A percentile compares a stretch with the other conserved stretches of the same genome.
These are phyloP conservation scores for Saturnispora serradocipensis DNA, from an alignment of 805 yeast genomes.

Conservation along the genomic window DNA sequence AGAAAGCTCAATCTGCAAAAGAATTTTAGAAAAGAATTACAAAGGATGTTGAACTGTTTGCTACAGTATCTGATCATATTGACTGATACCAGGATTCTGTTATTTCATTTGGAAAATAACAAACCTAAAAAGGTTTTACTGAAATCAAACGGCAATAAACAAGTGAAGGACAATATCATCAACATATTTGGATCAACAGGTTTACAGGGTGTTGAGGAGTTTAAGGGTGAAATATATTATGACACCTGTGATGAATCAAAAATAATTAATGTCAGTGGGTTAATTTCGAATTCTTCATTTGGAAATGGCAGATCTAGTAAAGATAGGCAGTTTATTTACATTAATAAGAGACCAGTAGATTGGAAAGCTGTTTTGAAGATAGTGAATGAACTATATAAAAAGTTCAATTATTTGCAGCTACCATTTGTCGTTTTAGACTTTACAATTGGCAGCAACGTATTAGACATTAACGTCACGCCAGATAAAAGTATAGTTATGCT, in stretches of 20 bases:
- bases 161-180: constrained; percentile 48
- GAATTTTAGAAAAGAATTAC: constrained; percentile 61
- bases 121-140: constrained; percentile 43
- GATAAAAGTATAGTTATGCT: constrained; percentile 71
- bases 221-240: constrained; percentile 36
- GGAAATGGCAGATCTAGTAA: constrained; percentile 65
- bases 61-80: constrained; percentile 62
- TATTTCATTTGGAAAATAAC: constrained; percentile 43
- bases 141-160: constrained; percentile 44
- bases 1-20: constrained; percentile 64
- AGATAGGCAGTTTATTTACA: constrained; percentile 67
- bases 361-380: constrained; percentile 47
- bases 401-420: constrained; percentile 60
- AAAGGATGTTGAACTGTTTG: constrained; percentile 51
- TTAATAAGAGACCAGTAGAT: constrained; percentile 69
- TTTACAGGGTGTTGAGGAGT: constrained; percentile 43
- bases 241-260: constrained; percentile 25
- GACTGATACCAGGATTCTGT: constrained; percentile 48
- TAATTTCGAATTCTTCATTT: constrained; percentile 65
- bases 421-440: constrained; percentile 66
- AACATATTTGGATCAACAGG: constrained; percentile 66
- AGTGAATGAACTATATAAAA: constrained; percentile 65
- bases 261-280: constrained; percentile 41
- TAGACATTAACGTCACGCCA: constrained; percentile 90
- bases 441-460: constrained; percentile 35